A percentile compares a stretch with the other conserved stretches of the same genome.
These are phyloP conservation scores for Malassezia japonica DNA, from an alignment of 1,284 basidiomycete species.

Conservation along the genomic window DNA sequence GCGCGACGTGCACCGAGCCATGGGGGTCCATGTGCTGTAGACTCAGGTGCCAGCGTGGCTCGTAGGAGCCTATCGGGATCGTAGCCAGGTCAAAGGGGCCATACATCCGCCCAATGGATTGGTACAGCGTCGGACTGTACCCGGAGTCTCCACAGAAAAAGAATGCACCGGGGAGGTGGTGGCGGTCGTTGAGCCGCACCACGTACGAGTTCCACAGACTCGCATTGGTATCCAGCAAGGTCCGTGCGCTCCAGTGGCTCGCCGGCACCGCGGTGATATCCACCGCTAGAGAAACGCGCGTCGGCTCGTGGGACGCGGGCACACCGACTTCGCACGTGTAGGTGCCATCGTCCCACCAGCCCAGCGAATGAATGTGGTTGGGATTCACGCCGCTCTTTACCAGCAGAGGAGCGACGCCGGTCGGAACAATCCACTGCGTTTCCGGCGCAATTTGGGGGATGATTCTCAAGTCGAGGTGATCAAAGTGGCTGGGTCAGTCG, in stretches of 20 bases:
- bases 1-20: constrained; percentile 28
- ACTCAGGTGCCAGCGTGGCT: constrained; percentile 33
- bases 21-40: constrained; percentile 34
- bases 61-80: constrained; percentile 51
- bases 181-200: constrained; percentile 11
- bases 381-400: constrained; percentile 24
- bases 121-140: constrained; percentile 50
- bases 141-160: constrained; percentile 51
- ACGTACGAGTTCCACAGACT: constrained; percentile 49
- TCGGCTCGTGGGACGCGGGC: not conserved
- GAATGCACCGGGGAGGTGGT: not conserved
- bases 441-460: constrained; percentile 25
- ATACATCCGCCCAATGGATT: constrained; percentile 50
- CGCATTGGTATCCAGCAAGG: constrained; percentile 51
- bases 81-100: constrained; percentile 51
- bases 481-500: constrained; percentile 23
- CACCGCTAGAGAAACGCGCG: no score
- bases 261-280: constrained; percentile 28
- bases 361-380: constrained; percentile 33
- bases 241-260: constrained; percentile 52
- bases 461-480: constrained; percentile 34
- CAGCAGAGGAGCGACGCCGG: constrained; percentile 32
- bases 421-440: constrained; percentile 38
- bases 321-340: not conserved
- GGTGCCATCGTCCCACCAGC: constrained; percentile 41